Evolutionary conservation across 257 asterid species (phyloP).

Genomic region (Rhazya stricta): DNA sequence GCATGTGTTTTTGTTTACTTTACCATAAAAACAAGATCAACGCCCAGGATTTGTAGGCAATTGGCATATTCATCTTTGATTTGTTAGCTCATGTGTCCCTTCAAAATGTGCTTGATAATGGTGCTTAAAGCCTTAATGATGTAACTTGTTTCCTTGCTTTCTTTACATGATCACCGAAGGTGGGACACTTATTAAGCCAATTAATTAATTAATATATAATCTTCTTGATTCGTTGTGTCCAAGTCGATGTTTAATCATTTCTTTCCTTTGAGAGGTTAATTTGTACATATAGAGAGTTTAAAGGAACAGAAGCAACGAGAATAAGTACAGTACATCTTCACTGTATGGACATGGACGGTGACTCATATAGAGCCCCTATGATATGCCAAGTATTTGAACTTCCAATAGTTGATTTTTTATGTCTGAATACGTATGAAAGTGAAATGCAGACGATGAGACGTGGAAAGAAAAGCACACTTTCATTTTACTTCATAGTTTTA

Average conservation of each 20-base stretch:
- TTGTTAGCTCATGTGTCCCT: slow-evolving; percentile 37
- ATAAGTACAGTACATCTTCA: neutral
- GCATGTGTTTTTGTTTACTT: neutral
- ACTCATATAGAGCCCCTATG: neutral
- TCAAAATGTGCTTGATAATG: slow-evolving; percentile 23
- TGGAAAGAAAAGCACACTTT: neutral
- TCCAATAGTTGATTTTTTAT: neutral
- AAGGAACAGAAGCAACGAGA: neutral
- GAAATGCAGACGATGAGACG: neutral
- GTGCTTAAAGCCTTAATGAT: slow-evolving; percentile 31
- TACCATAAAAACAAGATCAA: neutral
- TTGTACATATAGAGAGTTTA: neutral
- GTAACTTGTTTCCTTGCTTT: neutral
- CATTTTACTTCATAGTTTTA: neutral
- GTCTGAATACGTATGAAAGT: neutral
- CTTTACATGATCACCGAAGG: neutral
- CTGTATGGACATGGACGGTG: neutral
- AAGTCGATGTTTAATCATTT: neutral
- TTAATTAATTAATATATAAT: neutral
- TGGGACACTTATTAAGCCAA: slow-evolving; percentile 10
- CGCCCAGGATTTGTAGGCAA: slow-evolving; percentile 8
- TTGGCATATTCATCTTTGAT: slow-evolving; percentile 1
- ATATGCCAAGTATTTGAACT: neutral
- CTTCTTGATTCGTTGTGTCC: neutral
- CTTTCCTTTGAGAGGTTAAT: slow-evolving; percentile 21